phyloP scores from a whole-genome alignment of 1,139 yeast species.

The Wickerhamomyces sp. region DNA sequence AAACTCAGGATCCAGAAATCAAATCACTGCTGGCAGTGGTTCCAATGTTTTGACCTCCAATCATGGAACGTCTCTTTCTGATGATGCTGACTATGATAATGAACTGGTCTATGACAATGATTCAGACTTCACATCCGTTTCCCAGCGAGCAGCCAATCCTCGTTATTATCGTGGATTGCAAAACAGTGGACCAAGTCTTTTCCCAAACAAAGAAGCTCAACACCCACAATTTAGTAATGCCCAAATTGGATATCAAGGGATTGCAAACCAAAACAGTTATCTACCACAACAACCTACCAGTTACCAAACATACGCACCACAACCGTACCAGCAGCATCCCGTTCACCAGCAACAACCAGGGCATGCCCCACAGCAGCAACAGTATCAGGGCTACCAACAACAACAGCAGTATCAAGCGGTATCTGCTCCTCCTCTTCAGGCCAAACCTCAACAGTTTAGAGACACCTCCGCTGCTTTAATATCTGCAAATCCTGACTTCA shows the following conservation, averaged over 20 bases:
- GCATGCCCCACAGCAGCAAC: constrained; percentile 1
- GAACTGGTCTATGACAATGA: constrained; percentile 17
- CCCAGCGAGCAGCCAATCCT: constrained; percentile 73
- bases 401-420: constrained; percentile 5
- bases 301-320: constrained; percentile 14
- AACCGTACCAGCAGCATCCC: constrained; percentile 6
- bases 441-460: constrained; percentile 15
- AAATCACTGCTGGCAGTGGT: neutral
- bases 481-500: constrained; percentile 50
- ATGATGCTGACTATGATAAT: constrained; percentile 14
- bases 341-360: neutral
- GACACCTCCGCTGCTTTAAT: constrained; percentile 46
- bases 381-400: constrained; percentile 1
- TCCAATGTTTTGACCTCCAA: constrained; percentile 3
- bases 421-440: constrained; percentile 4
- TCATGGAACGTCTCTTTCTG: constrained; percentile 4
- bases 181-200: constrained; percentile 16
- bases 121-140: constrained; percentile 76
- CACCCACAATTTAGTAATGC: constrained; percentile 1
- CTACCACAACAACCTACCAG: constrained; percentile 15
- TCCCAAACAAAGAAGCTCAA: constrained; percentile 15
- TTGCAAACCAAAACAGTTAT: constrained; percentile 1
- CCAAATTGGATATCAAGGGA: neutral
- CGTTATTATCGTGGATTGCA: constrained; percentile 32
- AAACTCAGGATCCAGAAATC: neutral